A percentile compares a stretch with the other conserved stretches of the same genome.
phyloP scores from a whole-genome alignment of 192 early-diverging fungal species.

The Coemansia javaensis region DNA sequence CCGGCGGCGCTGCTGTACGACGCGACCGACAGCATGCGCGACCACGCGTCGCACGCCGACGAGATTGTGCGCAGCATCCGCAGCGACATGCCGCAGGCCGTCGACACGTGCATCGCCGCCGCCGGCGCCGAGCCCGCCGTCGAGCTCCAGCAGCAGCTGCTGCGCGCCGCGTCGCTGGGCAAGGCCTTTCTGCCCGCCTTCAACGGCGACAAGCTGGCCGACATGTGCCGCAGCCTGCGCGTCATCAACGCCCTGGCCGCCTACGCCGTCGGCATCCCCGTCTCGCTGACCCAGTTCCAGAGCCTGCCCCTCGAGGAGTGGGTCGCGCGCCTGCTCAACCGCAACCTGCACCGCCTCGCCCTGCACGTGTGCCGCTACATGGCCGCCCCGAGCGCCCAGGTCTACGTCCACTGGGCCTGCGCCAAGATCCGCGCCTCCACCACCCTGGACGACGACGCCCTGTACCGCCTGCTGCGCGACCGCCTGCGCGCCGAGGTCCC shows the following conservation, averaged over 20 bases:
- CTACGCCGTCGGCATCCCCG: slow-evolving; percentile 82
- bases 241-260: slow-evolving; percentile 86
- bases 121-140: slow-evolving; percentile 83
- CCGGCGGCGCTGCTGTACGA: slow-evolving; percentile 91
- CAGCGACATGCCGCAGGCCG: slow-evolving; percentile 73
- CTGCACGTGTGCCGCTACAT: slow-evolving; percentile 80
- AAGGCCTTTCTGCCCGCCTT: slow-evolving; percentile 88
- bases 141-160: slow-evolving; percentile 70
- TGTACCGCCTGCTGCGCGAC: slow-evolving; percentile 73
- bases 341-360: slow-evolving; percentile 83
- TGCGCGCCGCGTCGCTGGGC: slow-evolving; percentile 86
- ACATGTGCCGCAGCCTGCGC: slow-evolving; percentile 79
- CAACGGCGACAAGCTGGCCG: slow-evolving; percentile 78
- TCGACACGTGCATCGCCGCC: slow-evolving; percentile 88
- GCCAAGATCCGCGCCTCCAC: slow-evolving; percentile 79
- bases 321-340: slow-evolving; percentile 75
- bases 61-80: slow-evolving; percentile 90
- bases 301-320: slow-evolving; percentile 74
- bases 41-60: slow-evolving; percentile 76
- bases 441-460: slow-evolving; percentile 78
- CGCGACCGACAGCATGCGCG: slow-evolving; percentile 66
- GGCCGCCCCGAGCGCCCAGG: slow-evolving; percentile 69
- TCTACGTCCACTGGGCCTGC: slow-evolving; percentile 95
- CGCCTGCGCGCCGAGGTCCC: slow-evolving; percentile 60
- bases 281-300: slow-evolving; percentile 75